Percentiles rank a stretch among this genome's conserved stretches.
These are phyloP conservation scores for Chaetomium tenue DNA, from an alignment of 495 filamentous ascomycete genomes.

Conservation along the genomic window DNA sequence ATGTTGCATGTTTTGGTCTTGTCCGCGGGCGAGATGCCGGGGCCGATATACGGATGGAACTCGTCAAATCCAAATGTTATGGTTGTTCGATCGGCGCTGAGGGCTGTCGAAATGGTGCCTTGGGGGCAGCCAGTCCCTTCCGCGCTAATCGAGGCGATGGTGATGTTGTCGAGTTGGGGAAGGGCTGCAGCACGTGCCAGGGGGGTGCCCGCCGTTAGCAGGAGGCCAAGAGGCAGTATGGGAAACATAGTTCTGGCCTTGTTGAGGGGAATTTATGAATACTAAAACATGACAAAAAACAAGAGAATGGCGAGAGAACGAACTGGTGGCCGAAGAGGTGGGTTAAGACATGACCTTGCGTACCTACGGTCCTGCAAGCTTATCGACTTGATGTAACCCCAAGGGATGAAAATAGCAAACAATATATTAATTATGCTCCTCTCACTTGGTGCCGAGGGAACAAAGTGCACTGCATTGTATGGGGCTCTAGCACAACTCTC, in stretches of 20 bases:
- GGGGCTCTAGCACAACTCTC: too few species aligned
- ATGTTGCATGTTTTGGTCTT: not conserved
- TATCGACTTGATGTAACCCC: too few species aligned
- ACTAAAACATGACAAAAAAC: too few species aligned
- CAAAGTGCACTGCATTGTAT: too few species aligned
- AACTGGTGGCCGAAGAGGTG: too few species aligned
- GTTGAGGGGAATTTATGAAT: too few species aligned
- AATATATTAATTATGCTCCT: too few species aligned
- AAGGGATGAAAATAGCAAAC: too few species aligned
- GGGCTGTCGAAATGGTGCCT: not conserved
- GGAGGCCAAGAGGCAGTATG: not conserved
- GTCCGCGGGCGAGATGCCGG: not conserved
- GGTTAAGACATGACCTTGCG: too few species aligned
- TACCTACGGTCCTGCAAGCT: too few species aligned
- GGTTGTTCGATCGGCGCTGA: not conserved
- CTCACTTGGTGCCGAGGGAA: too few species aligned
- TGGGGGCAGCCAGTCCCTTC: not conserved
- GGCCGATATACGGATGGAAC: not conserved
- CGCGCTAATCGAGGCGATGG: not conserved
- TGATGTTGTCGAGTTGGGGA: not conserved
- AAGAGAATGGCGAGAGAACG: too few species aligned
- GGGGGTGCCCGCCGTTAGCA: not conserved
- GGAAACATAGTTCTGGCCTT: not conserved
- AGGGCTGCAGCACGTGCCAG: not conserved
- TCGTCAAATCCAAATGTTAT: conserved; percentile 5